A percentile compares a stretch with the other conserved stretches of the same genome.
Evolutionary conservation across 192 early-diverging fungal species (phyloP).

Genomic region (Helicostylum pulchrum): DNA sequence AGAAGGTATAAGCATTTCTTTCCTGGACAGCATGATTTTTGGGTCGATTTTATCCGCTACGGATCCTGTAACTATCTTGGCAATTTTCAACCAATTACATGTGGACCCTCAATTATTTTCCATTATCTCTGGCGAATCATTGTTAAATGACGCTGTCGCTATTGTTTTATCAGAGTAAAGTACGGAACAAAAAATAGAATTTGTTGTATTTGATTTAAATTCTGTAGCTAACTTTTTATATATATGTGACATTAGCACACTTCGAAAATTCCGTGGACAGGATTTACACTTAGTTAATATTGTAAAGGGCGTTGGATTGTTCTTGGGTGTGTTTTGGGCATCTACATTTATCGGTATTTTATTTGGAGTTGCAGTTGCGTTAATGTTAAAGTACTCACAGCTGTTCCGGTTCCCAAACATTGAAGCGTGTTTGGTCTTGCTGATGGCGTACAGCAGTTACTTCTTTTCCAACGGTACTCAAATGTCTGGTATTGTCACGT

Average conservation of each 20-base stretch:
- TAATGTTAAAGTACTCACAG: conserved; percentile 86
- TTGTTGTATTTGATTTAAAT: too few species aligned
- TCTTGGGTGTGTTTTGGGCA: conserved; percentile 79
- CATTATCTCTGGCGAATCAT: conserved; percentile 94
- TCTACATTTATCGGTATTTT: conserved; percentile 82
- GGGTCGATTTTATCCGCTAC: conserved; percentile 94
- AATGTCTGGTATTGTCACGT: conserved; percentile 91
- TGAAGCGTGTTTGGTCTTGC: conserved; percentile 81
- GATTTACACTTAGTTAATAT: conserved; percentile 66
- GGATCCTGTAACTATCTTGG: conserved; percentile 94
- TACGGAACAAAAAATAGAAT: neutral
- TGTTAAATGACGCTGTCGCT: conserved; percentile 96
- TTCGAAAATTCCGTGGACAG: conserved; percentile 72
- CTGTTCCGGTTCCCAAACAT: conserved; percentile 80
- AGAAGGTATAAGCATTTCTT: conserved; percentile 66
- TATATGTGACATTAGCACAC: too few species aligned
- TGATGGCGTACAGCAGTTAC: conserved; percentile 91
- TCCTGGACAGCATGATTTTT: conserved; percentile 92
- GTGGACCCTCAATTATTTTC: conserved; percentile 95
- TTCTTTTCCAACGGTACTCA: conserved; percentile 85
- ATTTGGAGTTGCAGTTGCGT: conserved; percentile 70
- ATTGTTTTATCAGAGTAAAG: conserved; percentile 89
- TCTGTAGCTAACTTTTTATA: too few species aligned
- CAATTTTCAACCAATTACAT: conserved; percentile 89
- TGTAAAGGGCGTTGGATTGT: conserved; percentile 60